These are phyloP conservation scores for Yamadazyma conglobata DNA, from an alignment of 1,139 yeast genomes.

Conservation along the genomic window DNA sequence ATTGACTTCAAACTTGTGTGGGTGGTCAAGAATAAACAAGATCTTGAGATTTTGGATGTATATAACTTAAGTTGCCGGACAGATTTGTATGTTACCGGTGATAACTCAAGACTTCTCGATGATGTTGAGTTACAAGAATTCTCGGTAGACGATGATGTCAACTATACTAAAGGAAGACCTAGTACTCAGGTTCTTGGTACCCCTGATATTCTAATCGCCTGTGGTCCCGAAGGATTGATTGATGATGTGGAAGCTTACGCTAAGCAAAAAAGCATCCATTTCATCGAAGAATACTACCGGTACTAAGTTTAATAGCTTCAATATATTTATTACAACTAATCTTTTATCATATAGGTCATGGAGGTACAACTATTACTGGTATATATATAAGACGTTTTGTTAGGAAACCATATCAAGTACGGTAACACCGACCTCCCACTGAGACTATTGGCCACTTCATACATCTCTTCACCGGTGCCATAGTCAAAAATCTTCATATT, in stretches of 20 bases:
- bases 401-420: conserved; percentile 38
- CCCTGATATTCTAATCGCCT: conserved; percentile 47
- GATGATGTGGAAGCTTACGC: conserved; percentile 44
- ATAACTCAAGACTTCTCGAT: conserved; percentile 8
- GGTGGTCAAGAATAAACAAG: conserved; percentile 48
- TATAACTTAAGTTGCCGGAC: conserved; percentile 14
- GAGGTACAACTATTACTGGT: conserved; percentile 35
- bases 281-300: conserved; percentile 6
- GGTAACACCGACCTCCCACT: conserved; percentile 35
- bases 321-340: not conserved
- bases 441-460: conserved; percentile 35
- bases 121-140: conserved; percentile 7
- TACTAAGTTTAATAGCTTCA: conserved; percentile 2
- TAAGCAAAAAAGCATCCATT: conserved; percentile 21
- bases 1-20: conserved; percentile 36
- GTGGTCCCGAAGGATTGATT: conserved; percentile 63
- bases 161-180: conserved; percentile 37
- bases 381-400: conserved; percentile 31
- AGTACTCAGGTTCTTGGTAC: conserved; percentile 27
- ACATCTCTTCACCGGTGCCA: conserved; percentile 26
- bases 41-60: conserved; percentile 24
- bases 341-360: conserved; percentile 21
- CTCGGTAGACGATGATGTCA: conserved; percentile 6
- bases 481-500: conserved; percentile 39
- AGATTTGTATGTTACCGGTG: conserved; percentile 13